phyloP scores from a whole-genome alignment of 2,329 filamentous ascomycete species.

The Aspergillus transmontanensis region DNA sequence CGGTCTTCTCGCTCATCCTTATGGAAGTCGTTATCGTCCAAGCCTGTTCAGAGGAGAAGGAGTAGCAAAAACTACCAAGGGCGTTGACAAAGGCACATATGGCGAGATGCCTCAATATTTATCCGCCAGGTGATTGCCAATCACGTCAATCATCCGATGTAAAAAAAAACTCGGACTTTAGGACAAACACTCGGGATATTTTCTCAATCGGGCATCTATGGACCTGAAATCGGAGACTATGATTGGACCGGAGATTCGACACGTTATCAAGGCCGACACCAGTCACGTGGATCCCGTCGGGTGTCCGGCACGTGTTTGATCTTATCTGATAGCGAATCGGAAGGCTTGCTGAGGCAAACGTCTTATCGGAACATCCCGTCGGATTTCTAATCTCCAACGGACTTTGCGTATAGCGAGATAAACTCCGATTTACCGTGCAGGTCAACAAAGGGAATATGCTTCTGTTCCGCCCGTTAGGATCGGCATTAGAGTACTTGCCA shows the following conservation, averaged over 20 bases:
- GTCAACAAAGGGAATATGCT: too few relatives aligned
- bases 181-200: neutral
- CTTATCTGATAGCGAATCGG: neutral
- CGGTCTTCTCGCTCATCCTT: constrained; percentile 10
- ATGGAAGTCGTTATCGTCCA: neutral
- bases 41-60: neutral
- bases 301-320: neutral
- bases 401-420: neutral
- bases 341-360: neutral
- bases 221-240: neutral
- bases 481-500: too few relatives aligned
- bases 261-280: neutral
- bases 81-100: neutral
- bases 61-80: neutral
- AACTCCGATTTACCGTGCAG: neutral
- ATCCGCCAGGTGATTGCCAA: neutral
- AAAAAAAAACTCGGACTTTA: neutral
- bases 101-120: neutral
- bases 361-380: neutral
- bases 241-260: neutral
- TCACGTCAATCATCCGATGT: neutral
- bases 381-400: neutral
- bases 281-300: neutral
- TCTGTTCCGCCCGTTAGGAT: too few relatives aligned
- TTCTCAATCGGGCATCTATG: neutral